These are phyloP conservation scores for Rutstroemia sp. DNA, from an alignment of 2,329 filamentous ascomycete species.

Conservation along the genomic window DNA sequence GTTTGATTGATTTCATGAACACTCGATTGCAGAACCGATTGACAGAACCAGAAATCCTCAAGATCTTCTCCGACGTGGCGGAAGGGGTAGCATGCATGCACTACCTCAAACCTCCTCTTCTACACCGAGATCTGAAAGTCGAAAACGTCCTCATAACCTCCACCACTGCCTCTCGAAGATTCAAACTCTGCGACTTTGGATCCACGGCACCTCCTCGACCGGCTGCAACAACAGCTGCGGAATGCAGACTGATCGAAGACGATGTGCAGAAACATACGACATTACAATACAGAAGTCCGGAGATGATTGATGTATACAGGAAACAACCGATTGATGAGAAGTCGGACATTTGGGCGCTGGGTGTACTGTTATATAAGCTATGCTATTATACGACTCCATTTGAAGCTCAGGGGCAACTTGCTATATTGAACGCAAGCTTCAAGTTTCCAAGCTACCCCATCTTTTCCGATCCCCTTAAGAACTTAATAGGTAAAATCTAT, in stretches of 20 bases:
- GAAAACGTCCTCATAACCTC: slow-evolving; percentile 84
- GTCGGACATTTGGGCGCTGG: slow-evolving; percentile 93
- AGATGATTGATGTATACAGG: slow-evolving; percentile 97
- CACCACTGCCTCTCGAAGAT: slow-evolving; percentile 58
- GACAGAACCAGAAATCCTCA: slow-evolving; percentile 93
- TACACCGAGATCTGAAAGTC: slow-evolving; percentile 94
- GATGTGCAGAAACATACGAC: slow-evolving; percentile 97
- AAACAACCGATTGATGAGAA: slow-evolving; percentile 98
- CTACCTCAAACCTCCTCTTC: slow-evolving; percentile 86
- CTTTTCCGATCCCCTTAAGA: slow-evolving; percentile 86
- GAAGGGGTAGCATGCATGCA: slow-evolving; percentile 99
- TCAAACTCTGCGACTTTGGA: slow-evolving; percentile 98
- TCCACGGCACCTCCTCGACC: slow-evolving; percentile 78
- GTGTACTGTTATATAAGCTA: slow-evolving; percentile 91
- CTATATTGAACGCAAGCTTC: slow-evolving; percentile 92
- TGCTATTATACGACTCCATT: slow-evolving; percentile 99
- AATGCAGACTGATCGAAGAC: slow-evolving; percentile 90
- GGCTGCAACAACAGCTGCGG: slow-evolving; percentile 76
- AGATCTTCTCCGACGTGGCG: slow-evolving; percentile 92
- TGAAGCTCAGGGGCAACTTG: slow-evolving; percentile 94
- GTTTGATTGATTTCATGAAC: slow-evolving; percentile 99
- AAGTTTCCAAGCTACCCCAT: slow-evolving; percentile 81
- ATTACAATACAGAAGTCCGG: slow-evolving; percentile 91
- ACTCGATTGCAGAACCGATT: slow-evolving; percentile 91
- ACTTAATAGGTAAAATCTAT: slow-evolving; percentile 66